A percentile compares a stretch with the other conserved stretches of the same genome.
These are phyloP conservation scores for Marchantia polymorpha DNA, from an alignment of 225 moss, liverwort and hornwort genomes.

Conservation along the genomic window DNA sequence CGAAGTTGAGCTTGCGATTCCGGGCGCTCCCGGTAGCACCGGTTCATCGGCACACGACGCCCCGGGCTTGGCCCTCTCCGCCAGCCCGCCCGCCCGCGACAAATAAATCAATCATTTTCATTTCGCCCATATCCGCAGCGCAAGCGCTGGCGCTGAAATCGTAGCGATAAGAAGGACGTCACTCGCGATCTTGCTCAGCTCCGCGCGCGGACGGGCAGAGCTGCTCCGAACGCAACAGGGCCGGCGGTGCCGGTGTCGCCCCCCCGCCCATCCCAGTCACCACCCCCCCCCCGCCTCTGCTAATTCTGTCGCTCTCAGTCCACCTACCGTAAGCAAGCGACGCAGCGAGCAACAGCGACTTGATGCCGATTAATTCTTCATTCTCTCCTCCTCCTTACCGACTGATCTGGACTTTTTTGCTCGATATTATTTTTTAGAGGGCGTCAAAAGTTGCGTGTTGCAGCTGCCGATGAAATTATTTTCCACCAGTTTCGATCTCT, in stretches of 20 bases:
- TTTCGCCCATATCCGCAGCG: not conserved
- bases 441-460: too few relatives aligned
- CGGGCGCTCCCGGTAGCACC: not conserved
- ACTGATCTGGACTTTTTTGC: too few relatives aligned
- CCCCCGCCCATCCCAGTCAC: too few relatives aligned
- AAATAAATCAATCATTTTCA: not conserved
- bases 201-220: not conserved
- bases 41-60: not conserved
- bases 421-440: too few relatives aligned
- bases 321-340: too few relatives aligned
- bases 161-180: conserved; percentile 11
- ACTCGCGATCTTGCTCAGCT: not conserved
- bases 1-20: not conserved
- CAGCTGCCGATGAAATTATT: too few relatives aligned
- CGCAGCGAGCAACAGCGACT: too few relatives aligned
- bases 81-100: not conserved
- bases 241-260: not conserved
- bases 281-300: too few relatives aligned
- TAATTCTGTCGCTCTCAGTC: too few relatives aligned
- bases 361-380: too few relatives aligned
- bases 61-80: not conserved
- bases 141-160: conserved; percentile 10
- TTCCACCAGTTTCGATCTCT: too few relatives aligned
- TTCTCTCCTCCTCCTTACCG: too few relatives aligned
- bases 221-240: not conserved